phyloP scores from a whole-genome alignment of 2,329 filamentous ascomycete species.

The Ilyonectria destructans region DNA sequence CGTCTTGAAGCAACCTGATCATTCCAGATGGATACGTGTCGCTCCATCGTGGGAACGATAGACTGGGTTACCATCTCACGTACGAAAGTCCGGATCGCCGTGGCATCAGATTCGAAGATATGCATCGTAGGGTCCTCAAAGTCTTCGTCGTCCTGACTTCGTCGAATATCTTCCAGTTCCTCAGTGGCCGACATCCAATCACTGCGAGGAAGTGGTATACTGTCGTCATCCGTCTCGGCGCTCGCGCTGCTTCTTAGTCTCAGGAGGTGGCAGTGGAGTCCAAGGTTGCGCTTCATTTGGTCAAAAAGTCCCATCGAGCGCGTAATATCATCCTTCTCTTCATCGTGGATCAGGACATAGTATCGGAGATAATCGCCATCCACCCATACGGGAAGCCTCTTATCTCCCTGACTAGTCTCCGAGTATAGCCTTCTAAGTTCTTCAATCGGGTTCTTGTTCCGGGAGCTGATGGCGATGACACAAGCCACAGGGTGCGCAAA shows the following conservation, averaged over 20 bases:
- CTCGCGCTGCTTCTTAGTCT: constrained; percentile 88
- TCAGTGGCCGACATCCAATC: constrained; percentile 93
- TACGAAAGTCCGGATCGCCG: constrained; percentile 89
- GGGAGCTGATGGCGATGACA: constrained; percentile 94
- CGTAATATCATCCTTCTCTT: constrained; percentile 93
- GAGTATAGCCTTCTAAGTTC: constrained; percentile 88
- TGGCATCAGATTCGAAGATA: constrained; percentile 93
- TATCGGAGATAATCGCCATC: constrained; percentile 94
- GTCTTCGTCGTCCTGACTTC: constrained; percentile 77
- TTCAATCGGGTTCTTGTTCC: constrained; percentile 87
- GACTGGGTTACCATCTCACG: constrained; percentile 97
- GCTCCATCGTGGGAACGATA: constrained; percentile 96
- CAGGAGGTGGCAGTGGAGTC: constrained; percentile 93
- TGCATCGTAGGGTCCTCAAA: constrained; percentile 82
- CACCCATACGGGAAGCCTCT: constrained; percentile 86
- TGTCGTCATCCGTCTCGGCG: constrained; percentile 92
- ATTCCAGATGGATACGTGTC: constrained; percentile 92
- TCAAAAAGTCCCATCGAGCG: constrained; percentile 94
- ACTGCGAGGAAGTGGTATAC: constrained; percentile 83
- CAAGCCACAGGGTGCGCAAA: constrained; percentile 96
- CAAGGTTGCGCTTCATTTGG: constrained; percentile 99
- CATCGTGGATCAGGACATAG: constrained; percentile 96
- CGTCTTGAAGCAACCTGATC: constrained; percentile 95
- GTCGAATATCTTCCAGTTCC: constrained; percentile 82
- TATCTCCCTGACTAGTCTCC: constrained; percentile 84